A percentile compares a stretch with the other conserved stretches of the same genome.
These are phyloP conservation scores for Sporothrix curviconia DNA, from an alignment of 2,329 filamentous ascomycete genomes.

Conservation along the genomic window DNA sequence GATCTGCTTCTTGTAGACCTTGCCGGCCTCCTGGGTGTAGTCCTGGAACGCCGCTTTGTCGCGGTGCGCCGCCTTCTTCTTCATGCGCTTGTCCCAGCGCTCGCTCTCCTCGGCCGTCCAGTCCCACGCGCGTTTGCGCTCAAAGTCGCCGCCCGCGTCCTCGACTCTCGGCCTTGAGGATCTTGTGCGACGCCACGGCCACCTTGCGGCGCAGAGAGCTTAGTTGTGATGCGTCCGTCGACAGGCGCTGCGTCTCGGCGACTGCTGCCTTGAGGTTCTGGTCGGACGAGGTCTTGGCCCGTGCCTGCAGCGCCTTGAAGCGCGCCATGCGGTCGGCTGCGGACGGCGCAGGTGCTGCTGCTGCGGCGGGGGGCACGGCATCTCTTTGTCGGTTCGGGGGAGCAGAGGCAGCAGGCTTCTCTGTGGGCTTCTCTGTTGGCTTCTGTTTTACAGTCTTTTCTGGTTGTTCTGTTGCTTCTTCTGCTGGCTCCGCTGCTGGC, in stretches of 20 bases:
- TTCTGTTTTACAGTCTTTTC: too few relatives aligned
- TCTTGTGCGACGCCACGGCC: constrained; percentile 83
- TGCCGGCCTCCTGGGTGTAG: constrained; percentile 78
- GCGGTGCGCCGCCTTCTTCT: constrained; percentile 73
- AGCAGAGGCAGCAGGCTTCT: background rate
- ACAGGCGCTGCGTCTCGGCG: constrained; percentile 71
- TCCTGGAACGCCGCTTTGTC: constrained; percentile 88
- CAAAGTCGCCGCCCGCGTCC: constrained; percentile 82
- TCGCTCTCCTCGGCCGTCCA: constrained; percentile 96
- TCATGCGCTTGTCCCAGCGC: constrained; percentile 83
- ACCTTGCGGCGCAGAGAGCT: constrained; percentile 76
- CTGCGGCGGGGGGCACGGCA: background rate
- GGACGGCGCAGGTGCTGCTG: background rate
- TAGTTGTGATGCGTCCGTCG: constrained; percentile 70
- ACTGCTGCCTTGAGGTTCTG: constrained; percentile 79
- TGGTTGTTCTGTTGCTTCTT: background rate
- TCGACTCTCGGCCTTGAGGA: constrained; percentile 88
- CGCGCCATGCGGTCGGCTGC: constrained; percentile 61
- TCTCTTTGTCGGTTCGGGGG: too few relatives aligned
- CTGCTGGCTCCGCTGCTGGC: background rate
- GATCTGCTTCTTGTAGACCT: constrained; percentile 89
- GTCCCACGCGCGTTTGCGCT: constrained; percentile 97
- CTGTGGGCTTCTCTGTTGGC: background rate
- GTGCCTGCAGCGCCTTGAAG: constrained; percentile 81
- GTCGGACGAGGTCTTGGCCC: constrained; percentile 64